phyloP scores from a whole-genome alignment of 257 asterid genomes.

The Cruciata laevipes region DNA sequence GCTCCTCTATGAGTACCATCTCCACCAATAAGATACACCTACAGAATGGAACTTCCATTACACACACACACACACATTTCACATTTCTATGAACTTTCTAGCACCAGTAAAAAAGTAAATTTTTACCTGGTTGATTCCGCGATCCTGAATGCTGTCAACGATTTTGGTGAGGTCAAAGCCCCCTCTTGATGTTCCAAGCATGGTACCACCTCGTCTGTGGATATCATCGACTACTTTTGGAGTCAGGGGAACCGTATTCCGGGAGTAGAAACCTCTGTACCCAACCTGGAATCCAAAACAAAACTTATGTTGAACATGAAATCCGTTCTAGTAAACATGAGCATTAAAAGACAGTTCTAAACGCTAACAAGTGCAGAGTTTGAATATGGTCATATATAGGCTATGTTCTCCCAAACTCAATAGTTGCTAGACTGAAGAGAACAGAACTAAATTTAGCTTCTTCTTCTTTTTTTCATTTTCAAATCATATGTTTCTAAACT shows the following conservation, averaged over 20 bases:
- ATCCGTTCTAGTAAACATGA: not conserved
- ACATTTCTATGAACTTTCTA: not conserved
- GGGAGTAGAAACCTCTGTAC: conserved; percentile 17
- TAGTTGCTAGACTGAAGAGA: too few species aligned
- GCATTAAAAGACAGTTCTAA: not conserved
- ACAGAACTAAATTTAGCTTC: too few species aligned
- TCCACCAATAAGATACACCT: conserved; percentile 25
- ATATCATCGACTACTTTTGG: conserved; percentile 19
- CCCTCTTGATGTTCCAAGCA: conserved; percentile 20
- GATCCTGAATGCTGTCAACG: conserved; percentile 23
- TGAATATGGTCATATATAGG: too few species aligned
- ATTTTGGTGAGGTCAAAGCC: conserved; percentile 14
- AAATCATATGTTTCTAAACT: too few species aligned
- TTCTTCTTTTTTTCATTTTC: too few species aligned
- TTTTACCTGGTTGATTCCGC: conserved; percentile 22
- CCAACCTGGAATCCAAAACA: conserved; percentile 12
- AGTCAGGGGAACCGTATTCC: conserved; percentile 12
- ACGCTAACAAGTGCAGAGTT: too few species aligned
- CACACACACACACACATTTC: not conserved
- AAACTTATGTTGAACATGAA: not conserved
- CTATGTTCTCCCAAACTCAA: too few species aligned
- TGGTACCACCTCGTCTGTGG: conserved; percentile 22
- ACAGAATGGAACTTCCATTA: not conserved
- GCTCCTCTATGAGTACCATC: conserved; percentile 24
- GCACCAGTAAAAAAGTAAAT: not conserved